Conservation (phyloP, 257 asterid genomes). For the Fraxinus excelsior region DNA sequence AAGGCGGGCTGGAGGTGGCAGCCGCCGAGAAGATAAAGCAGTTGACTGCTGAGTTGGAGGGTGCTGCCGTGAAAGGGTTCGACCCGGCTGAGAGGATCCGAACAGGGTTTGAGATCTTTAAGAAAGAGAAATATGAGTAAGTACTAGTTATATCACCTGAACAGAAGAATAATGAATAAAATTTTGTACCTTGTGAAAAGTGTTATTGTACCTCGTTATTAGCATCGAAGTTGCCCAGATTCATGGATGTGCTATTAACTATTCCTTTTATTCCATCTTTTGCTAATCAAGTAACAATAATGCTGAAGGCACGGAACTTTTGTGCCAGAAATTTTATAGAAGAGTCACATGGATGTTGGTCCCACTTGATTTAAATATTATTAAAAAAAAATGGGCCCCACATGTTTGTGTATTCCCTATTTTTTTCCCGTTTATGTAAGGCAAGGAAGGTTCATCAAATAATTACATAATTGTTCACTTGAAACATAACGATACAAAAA, state of each 20-base stretch:
- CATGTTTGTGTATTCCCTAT: no score
- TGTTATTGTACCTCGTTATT: slow-evolving; percentile 16
- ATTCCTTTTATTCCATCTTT: background rate
- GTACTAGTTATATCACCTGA: background rate
- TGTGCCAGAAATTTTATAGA: no score
- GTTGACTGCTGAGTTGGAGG: slow-evolving; percentile 23
- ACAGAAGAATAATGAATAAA: background rate
- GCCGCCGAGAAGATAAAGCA: slow-evolving; percentile 22
- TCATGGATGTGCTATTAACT: slow-evolving; percentile 36
- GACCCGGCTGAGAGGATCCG: slow-evolving; percentile 20
- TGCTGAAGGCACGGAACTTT: no score
- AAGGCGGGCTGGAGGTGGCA: slow-evolving; percentile 14
- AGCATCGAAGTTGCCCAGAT: slow-evolving; percentile 30
- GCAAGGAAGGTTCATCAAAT: no score
- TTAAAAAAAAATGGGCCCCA: no score
- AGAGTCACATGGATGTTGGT: no score
- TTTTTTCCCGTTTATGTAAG: no score
- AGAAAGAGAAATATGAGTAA: slow-evolving; percentile 25
- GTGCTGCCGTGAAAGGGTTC: background rate
- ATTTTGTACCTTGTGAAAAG: slow-evolving; percentile 27
- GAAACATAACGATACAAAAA: background rate
- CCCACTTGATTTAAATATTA: no score
- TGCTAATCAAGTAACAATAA: no score
- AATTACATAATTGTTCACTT: slow-evolving; percentile 5
- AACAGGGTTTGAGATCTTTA: slow-evolving; percentile 14